Base-by-base conservation (phyloP, 192 early-diverging fungal species). In the Linnemannia zychae region DNA sequence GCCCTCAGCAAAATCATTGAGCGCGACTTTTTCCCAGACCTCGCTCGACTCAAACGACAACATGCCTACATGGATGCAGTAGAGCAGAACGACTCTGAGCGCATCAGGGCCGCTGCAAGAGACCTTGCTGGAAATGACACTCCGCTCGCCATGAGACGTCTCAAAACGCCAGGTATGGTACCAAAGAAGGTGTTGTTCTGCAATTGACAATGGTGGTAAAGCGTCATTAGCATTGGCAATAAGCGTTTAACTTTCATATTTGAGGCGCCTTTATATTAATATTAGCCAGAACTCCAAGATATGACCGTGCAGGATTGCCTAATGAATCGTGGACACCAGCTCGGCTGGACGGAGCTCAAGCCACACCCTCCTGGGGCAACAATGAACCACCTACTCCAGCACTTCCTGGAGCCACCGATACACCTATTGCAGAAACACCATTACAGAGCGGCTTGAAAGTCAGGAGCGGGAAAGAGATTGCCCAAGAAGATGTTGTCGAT, bases 1-100 rank as follows among this genome's bases (percentile, higher is more conserved):
- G 92, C 92, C 16, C 88, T 97, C 46, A 92, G 91, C 67, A 88
- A 91, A 44, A 96, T 97, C 72, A 96, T 97, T 75, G 90, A 96
- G 74, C 82, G 96, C 15, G 96, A 97, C 79, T 97, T 95, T 75
- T 97, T 95, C 68, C 96, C 96, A 7, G 84, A 93, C 66, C 87
- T 96, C 24, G 88, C 92, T 48, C 91, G 90, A 48, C 80, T 93
- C n/a, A 88, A 89, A 75, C 69, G 87, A 63, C 82, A 94, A 75
- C 82, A 90, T 75, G 85, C 78, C 44, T 89, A 89, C 49, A 53
- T 89, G n/a, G 85, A 89, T 37, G 85, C 88, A 20, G 73, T 87
- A 31, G 68, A 72, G 49, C 65, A 79, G 52, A 89, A 87, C 65
- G 80, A 89, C 71, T 49, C 72, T 6, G 78, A 81, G 28, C 67